Base-by-base conservation (phyloP, 805 yeast species). In the Ogataea ramenticola region DNA sequence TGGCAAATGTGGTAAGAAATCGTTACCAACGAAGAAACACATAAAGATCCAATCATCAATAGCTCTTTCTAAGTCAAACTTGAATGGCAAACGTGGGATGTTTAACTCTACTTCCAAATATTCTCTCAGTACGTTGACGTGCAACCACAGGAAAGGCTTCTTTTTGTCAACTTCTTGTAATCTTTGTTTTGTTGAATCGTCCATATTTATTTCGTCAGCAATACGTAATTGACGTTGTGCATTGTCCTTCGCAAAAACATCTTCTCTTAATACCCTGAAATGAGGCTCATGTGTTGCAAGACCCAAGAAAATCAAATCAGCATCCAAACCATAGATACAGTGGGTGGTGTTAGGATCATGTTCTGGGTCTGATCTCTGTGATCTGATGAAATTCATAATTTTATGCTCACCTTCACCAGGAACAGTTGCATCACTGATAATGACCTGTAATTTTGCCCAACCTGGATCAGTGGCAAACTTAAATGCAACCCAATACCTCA, bases 371-470 rank as follows among this genome's bases (percentile, higher is more conserved):
- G 84, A 76, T 53, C 98, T 74, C 61, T 90, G 98, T 36, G 86
- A 77, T 57, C 99, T 78, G 45, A 93, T 85, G 60, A 90, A 93
- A 56, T 85, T 89, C 99, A 93, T 93, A 54, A 93, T 82, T 63
- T 93, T 93, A 68, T 93, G 99, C 64, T 93, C 99, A 60, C 99
- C 99, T 72, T 93, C 99, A 49, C 99, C 99, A 1, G 99, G 99
- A 14, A 91, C 98, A 0, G 95, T 82, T 27, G 96, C 96, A 61
- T 91, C 99, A 56, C 95, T 84, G 39, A 93, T 82, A 21, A 93
- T 85, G 6, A 93, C 89, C 63, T 93, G 93, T 40, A 91, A 66
- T 46, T 82, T 74, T 38, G 81, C 81, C 99, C 99, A 93, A 30
- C 95, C 96, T 2, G 96, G 95, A 58, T 93, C 99, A 10, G 75